These are phyloP conservation scores for Phytophthora tubulina DNA, from an alignment of 352 stramenopile genomes.

Conservation along the genomic window DNA sequence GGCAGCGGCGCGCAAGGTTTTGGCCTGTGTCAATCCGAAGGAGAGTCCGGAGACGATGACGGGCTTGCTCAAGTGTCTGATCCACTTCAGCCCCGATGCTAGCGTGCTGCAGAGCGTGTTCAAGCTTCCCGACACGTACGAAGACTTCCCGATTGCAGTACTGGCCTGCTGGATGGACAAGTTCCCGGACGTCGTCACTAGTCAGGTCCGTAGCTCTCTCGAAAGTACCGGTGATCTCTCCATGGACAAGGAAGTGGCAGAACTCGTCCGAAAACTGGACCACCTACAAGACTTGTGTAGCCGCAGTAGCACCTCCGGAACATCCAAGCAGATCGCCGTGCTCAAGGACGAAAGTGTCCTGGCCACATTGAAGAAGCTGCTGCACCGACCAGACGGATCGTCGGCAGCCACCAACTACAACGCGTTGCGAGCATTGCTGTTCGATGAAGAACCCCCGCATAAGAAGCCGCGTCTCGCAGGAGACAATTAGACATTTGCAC, in stretches of 20 bases:
- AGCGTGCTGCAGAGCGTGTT: constrained; percentile 81
- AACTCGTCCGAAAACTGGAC: constrained; percentile 74
- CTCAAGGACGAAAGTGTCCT: constrained; percentile 60
- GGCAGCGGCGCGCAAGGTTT: constrained; percentile 77
- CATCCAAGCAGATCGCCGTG: constrained; percentile 40
- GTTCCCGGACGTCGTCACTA: constrained; percentile 66
- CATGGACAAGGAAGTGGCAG: constrained; percentile 52
- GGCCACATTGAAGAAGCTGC: constrained; percentile 49
- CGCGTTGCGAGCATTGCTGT: constrained; percentile 36
- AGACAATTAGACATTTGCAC: constrained; percentile 32
- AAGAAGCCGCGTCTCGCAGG: constrained; percentile 67
- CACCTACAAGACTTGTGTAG: constrained; percentile 57
- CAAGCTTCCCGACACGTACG: constrained; percentile 71
- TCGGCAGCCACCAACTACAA: constrained; percentile 33
- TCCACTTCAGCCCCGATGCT: constrained; percentile 72
- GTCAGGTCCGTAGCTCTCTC: constrained; percentile 61
- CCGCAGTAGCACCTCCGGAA: constrained; percentile 19
- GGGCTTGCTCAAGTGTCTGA: constrained; percentile 78
- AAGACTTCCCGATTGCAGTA: constrained; percentile 74
- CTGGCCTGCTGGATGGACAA: constrained; percentile 79
- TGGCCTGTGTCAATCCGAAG: constrained; percentile 77
- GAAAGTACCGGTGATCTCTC: constrained; percentile 43
- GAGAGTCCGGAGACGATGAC: constrained; percentile 80
- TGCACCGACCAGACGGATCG: constrained; percentile 26
- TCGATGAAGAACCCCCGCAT: constrained; percentile 50